Percentiles rank a stretch among this genome's conserved stretches.
Evolutionary conservation across 2,329 filamentous ascomycete genomes (phyloP).

Genomic region (Cordyceps tenuipes): DNA sequence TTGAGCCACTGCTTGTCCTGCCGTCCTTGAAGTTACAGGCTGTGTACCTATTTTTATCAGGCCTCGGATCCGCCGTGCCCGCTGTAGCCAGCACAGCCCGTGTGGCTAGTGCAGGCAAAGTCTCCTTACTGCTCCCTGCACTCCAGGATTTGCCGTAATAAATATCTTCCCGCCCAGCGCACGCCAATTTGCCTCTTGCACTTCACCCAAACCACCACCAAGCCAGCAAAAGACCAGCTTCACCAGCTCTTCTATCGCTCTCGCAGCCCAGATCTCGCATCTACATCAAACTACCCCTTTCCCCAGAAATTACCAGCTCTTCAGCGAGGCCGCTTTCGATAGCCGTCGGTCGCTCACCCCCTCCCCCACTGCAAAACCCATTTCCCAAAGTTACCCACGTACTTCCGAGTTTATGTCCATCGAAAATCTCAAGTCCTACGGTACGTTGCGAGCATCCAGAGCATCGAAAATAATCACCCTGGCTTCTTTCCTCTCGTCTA

Average conservation of each 20-base stretch:
- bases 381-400: slow-evolving; percentile 47
- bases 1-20: neutral
- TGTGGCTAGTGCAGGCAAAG: neutral
- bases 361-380: slow-evolving; percentile 35
- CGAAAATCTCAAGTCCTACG: slow-evolving; percentile 97
- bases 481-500: neutral
- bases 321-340: slow-evolving; percentile 38
- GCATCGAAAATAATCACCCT: neutral
- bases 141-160: neutral
- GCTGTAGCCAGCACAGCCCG: neutral
- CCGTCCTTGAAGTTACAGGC: neutral
- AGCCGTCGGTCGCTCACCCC: slow-evolving; percentile 44
- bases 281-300: neutral
- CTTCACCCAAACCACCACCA: slow-evolving; percentile 3
- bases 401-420: slow-evolving; percentile 95
- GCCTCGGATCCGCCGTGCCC: neutral
- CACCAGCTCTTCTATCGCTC: neutral
- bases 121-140: neutral
- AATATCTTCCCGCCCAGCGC: neutral
- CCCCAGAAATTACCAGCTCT: slow-evolving; percentile 16
- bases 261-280: neutral
- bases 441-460: slow-evolving; percentile 44
- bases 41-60: too few species aligned
- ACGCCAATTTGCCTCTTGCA: slow-evolving; percentile 7
- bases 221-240: neutral